Percentiles rank a stretch among this genome's conserved stretches.
phyloP scores from a whole-genome alignment of 371 early-diverging fungal species.

The Mortierella sp. region DNA sequence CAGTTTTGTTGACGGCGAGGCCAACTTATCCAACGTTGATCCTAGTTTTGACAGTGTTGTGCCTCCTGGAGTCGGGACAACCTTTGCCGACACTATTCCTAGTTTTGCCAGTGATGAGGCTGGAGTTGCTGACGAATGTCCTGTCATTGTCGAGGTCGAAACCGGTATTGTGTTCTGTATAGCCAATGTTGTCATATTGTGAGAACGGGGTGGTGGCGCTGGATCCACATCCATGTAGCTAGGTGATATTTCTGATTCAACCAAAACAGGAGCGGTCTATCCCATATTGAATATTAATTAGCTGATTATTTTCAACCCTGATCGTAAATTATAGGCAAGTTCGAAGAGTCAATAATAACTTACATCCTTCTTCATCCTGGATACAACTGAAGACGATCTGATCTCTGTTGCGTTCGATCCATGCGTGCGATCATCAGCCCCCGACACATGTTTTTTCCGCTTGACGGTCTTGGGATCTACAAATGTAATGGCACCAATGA shows the following conservation, averaged over 20 bases:
- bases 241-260: not conserved
- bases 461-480: slow-evolving; percentile 27
- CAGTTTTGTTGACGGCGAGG: not conserved
- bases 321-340: not conserved
- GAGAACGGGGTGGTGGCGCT: not conserved
- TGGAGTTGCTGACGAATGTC: no score
- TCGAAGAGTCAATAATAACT: not conserved
- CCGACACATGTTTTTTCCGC: slow-evolving; percentile 22
- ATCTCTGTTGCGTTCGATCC: not conserved
- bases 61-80: not conserved
- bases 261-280: not conserved
- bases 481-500: not conserved
- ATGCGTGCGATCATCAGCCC: not conserved
- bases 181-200: not conserved
- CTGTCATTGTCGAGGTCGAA: not conserved
- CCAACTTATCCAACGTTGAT: not conserved
- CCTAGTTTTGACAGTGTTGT: not conserved
- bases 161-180: not conserved
- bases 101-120: not conserved
- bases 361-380: slow-evolving; percentile 43
- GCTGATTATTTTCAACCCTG: not conserved
- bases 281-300: not conserved
- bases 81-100: not conserved
- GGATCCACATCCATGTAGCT: not conserved
- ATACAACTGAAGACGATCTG: slow-evolving; percentile 12